Base-by-base conservation (phyloP, 1,139 yeast genomes). In the Geotrichum australiense region DNA sequence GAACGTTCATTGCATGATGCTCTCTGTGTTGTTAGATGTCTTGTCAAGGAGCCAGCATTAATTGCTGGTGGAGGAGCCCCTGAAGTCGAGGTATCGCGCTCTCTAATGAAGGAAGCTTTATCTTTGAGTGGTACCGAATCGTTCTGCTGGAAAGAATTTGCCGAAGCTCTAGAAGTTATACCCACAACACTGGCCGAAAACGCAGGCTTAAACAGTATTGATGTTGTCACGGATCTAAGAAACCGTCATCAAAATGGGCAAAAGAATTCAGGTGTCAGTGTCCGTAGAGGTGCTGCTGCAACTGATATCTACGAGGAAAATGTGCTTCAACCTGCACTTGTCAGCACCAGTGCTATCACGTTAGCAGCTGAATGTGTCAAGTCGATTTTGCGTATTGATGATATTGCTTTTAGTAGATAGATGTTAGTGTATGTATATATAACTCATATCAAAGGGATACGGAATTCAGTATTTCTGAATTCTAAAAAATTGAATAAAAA, bases 61-160 rank as follows among this genome's bases (percentile, higher is more conserved):
- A 86, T 91, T 65, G 96, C 97, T 11, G 99, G 99, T 55, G 98
- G 99, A 52, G 98, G 98, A 53, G 97, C 98, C 4, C 96, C 98
- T 37, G 99, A 91, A 67, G 78, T 91, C 53, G 98, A 91, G 68
- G 82, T 89, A 12, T 80, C 97, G 4, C 78, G 94, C 56, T 76
- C 78, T 20, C 68, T 91, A 54, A 71, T 76, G 63, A 80, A 78
- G 56, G 96, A 89, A 64, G 73, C 96, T 16, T 75, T 81, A 49
- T 68, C 77, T 36, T 70, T 85, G 51, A 74, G 86, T 16, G 98
- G 99, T 37, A 87, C 89, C 5, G 96, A 91, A 63, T 93, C 94
- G 43, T 80, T 87, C 55, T 93, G 94, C 55, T 91, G 89, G 79
- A 83, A 81, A 59, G 98, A 89, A 64, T 91, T 86, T 67, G 96